These are phyloP conservation scores for Psilocybe cubensis DNA, from an alignment of 768 basidiomycete species.

Conservation along the genomic window DNA sequence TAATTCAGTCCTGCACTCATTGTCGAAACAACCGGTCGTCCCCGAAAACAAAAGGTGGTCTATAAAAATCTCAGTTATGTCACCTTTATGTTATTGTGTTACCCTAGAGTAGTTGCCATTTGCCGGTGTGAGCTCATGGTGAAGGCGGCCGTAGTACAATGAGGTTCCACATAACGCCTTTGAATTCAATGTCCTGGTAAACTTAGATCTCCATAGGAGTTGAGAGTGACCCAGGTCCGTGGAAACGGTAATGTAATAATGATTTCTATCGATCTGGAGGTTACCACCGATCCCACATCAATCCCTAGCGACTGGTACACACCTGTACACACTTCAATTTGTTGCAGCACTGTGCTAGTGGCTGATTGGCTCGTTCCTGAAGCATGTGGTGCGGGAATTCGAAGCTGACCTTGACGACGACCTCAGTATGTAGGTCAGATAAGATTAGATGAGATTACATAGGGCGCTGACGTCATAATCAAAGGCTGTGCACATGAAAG, in stretches of 20 bases:
- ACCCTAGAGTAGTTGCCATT: too few relatives aligned
- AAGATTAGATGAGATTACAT: conserved; percentile 3
- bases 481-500: neutral
- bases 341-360: neutral
- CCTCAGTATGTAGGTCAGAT: neutral
- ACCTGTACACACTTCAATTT: conserved; percentile 3
- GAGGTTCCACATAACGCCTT: too few relatives aligned
- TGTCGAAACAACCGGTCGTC: too few relatives aligned
- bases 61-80: too few relatives aligned
- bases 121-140: too few relatives aligned
- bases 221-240: conserved; percentile 14
- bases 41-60: too few relatives aligned
- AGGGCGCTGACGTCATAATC: neutral
- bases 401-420: neutral
- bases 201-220: too few relatives aligned
- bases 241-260: conserved; percentile 16
- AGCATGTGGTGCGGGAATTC: neutral
- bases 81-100: too few relatives aligned
- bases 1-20: too few relatives aligned
- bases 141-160: too few relatives aligned
- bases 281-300: conserved; percentile 6
- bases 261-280: conserved; percentile 1
- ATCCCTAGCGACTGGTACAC: conserved; percentile 5
- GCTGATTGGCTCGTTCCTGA: neutral
- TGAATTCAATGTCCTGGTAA: too few relatives aligned